Base-by-base conservation (phyloP, 306 rosid species). In the Castanea sativa region DNA sequence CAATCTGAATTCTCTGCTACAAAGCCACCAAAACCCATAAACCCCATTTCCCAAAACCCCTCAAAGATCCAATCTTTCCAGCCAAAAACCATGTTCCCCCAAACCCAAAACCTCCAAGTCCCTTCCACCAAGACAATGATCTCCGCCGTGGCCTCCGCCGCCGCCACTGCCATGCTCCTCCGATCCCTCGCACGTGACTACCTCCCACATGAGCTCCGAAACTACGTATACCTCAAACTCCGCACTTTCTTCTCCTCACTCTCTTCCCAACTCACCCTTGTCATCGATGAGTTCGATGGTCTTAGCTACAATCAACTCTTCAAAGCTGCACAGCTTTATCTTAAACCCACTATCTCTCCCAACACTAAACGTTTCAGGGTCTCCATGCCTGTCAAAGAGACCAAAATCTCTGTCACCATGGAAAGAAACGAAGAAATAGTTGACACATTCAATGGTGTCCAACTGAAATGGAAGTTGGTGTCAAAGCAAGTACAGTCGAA, bases 261-360 rank as follows among this genome's bases (percentile, higher is more conserved):
- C 73, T 82, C 78, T 33, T 76, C 81, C 25, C 81, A 72, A n/a
- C 70, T 82, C 65, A 77, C 78, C 27, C 20, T 82, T 4, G 45
- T 77, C 55, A 61, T 82, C 35, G 74, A 82, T 18, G 85, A 82
- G 73, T 82, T 77, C 55, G 81, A 82, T 20, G 78, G 75, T 15
- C 77, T 77, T 74, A 77, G 41, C 32, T 63, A 20, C 41, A 82
- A 82, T 70, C 74, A 63, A 14, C 73, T 82, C 43, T 82, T 63
- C 81, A 61, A 55, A 30, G 85, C 85, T 3, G 85, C 85, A 32
- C 55, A 52, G 25, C 21, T 55, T 20, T 82, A 72, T 65, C 52
- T 82, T 10, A 18, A 71, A 69, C 76, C 80, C 64, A 77, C 60
- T 13, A 2, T 80, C 53, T 68, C 81, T 25, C 74, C 71, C 38